These are phyloP conservation scores for Zygoascus ofunaensis DNA, from an alignment of 805 yeast genomes.

Conservation along the genomic window DNA sequence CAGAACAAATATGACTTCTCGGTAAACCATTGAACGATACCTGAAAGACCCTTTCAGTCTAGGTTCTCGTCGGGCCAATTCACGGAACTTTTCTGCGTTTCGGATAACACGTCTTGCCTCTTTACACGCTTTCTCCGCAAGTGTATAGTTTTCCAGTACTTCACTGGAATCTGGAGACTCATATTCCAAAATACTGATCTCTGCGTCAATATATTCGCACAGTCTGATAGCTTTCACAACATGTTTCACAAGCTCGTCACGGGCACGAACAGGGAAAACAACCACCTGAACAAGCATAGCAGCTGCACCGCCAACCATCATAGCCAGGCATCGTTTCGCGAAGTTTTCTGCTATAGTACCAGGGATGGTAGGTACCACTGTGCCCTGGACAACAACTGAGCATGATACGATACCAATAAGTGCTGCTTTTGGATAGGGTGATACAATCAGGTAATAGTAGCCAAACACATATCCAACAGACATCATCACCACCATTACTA, in stretches of 20 bases:
- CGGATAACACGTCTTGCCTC: slow-evolving; percentile 33
- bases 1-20: slow-evolving; percentile 38
- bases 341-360: slow-evolving; percentile 38
- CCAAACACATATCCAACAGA: slow-evolving; percentile 39
- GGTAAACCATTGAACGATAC: slow-evolving; percentile 33
- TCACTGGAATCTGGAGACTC: slow-evolving; percentile 27
- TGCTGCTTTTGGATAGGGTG: slow-evolving; percentile 44
- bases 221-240: slow-evolving; percentile 34
- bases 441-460: slow-evolving; percentile 36
- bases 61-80: slow-evolving; percentile 34
- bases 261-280: slow-evolving; percentile 40
- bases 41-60: slow-evolving; percentile 39
- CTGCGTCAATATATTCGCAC: slow-evolving; percentile 32
- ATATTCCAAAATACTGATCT: slow-evolving; percentile 33
- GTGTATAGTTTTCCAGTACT: slow-evolving; percentile 26
- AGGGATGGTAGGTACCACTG: slow-evolving; percentile 32
- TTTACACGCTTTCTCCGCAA: slow-evolving; percentile 29
- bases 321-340: slow-evolving; percentile 43
- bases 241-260: slow-evolving; percentile 37
- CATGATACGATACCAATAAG: slow-evolving; percentile 41
- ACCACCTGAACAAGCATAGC: slow-evolving; percentile 39
- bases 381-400: slow-evolving; percentile 39
- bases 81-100: slow-evolving; percentile 32
- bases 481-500: slow-evolving; percentile 36
- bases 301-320: slow-evolving; percentile 42